Evolutionary conservation across 192 early-diverging fungal species (phyloP).

Genomic region (Coemansia sp.): DNA sequence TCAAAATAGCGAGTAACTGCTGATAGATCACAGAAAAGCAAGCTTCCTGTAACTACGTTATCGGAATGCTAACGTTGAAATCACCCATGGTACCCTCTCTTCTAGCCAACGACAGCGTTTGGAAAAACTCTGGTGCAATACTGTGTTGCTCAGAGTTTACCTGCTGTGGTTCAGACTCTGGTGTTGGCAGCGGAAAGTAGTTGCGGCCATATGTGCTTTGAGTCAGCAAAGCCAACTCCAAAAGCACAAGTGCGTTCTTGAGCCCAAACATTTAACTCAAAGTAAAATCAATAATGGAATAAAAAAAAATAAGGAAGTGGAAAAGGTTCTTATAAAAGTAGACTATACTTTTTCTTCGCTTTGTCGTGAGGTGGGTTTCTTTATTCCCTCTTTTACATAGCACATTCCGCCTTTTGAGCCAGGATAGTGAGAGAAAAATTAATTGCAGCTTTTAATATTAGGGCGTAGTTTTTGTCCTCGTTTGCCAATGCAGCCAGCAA

Average conservation of each 20-base stretch:
- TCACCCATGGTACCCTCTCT: conserved; percentile 17
- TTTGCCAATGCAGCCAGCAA: conserved; percentile 7
- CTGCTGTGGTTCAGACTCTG: conserved; percentile 4
- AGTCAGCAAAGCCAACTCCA: neutral
- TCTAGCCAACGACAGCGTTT: conserved; percentile 2
- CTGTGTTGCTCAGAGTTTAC: neutral
- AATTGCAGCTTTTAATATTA: neutral
- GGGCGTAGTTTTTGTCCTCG: neutral
- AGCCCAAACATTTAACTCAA: neutral
- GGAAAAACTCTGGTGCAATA: neutral
- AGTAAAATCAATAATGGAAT: neutral
- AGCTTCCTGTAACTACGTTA: conserved; percentile 4
- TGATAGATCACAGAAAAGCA: neutral
- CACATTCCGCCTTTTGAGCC: neutral
- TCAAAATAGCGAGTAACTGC: conserved; percentile 1
- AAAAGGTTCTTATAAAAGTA: no score
- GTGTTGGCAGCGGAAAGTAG: conserved; percentile 32
- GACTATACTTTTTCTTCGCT: no score
- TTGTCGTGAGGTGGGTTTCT: no score
- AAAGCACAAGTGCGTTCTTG: neutral
- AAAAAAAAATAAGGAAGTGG: neutral
- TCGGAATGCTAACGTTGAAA: conserved; percentile 42
- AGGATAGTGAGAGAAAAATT: neutral
- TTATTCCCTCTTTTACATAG: neutral
- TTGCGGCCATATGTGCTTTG: neutral